A percentile compares a stretch with the other conserved stretches of the same genome.
Evolutionary conservation across 2,329 filamentous ascomycete genomes (phyloP).

Genomic region (Beauveria sp.): DNA sequence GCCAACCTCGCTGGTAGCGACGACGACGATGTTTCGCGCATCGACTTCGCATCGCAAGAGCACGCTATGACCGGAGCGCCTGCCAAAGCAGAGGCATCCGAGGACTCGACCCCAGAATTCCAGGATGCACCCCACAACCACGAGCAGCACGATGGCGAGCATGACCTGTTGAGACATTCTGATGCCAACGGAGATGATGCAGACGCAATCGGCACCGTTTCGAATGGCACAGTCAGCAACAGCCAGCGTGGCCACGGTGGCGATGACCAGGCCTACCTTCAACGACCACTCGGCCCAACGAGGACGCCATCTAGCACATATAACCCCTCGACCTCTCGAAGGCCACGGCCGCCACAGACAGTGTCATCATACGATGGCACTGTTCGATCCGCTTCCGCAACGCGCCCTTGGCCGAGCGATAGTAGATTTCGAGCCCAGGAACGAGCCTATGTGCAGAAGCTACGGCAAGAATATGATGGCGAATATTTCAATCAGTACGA

Average conservation of each 20-base stretch:
- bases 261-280: conserved; percentile 32
- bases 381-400: conserved; percentile 45
- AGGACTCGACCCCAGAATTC: conserved; percentile 18
- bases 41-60: conserved; percentile 33
- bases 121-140: conserved; percentile 36
- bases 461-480: conserved; percentile 61
- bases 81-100: conserved; percentile 2
- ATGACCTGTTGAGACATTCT: conserved; percentile 35
- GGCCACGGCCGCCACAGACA: conserved; percentile 33
- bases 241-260: conserved; percentile 30
- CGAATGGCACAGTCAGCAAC: conserved; percentile 33
- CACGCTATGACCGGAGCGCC: conserved; percentile 18
- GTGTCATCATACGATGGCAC: conserved; percentile 36
- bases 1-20: conserved; percentile 43
- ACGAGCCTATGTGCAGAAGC: conserved; percentile 86
- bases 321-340: conserved; percentile 57
- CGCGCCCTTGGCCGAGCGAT: conserved; percentile 40
- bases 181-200: conserved; percentile 25
- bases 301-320: conserved; percentile 76
- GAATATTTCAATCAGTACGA: conserved; percentile 69
- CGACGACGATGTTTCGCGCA: conserved; percentile 32
- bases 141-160: conserved; percentile 43
- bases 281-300: conserved; percentile 60
- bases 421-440: conserved; percentile 57
- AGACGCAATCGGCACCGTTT: conserved; percentile 24